Base-by-base conservation (phyloP, 192 early-diverging fungal genomes). In the Coemansia asiatica region DNA sequence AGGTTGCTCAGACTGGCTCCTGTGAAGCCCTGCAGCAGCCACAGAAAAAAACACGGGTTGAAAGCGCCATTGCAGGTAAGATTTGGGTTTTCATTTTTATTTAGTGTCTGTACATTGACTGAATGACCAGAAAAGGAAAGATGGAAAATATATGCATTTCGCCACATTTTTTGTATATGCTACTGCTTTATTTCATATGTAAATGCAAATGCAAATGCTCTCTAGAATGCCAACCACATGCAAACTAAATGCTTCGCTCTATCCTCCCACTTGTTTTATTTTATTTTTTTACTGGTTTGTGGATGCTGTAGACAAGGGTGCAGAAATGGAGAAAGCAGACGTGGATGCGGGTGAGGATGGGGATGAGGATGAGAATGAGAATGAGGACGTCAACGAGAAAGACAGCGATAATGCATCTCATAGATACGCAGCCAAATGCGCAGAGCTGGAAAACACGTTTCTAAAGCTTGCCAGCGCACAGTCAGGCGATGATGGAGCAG, bases 371-470 rank as follows among this genome's bases (percentile, higher is more conserved):
- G 35, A 47, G 21, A 51, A 10, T 25, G 25, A 25, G 6, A 57
- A 10, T 23, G 15, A 38, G 5, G 48, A 31, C 61, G 46, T 49
- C 26, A 46, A 38, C 33, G 54, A 16, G 26, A 44, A 16, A 0
- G 23, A 49, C 48, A 7, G n/a, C n/a, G n/a, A n/a, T n/a, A n/a
- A n/a, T n/a, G n/a, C 18, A 9, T 21, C 15, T 18, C 78, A 81
- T 59, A 61, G 27, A 19, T 75, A 75, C 29, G 21, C 44, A 22
- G 70, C 60, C 25, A 66, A 68, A 49, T 75, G 79, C 53, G 61
- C 50, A 1, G 71, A 64, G 21, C 61, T 82, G 44, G 74, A 76
- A 64, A 61, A 44, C 2, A 57, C 19, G 26, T 76, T 76, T 48
- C 47, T 82, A 58, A 28, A 65, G 27, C 36, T 76, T 58, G 67